Evolutionary conservation across 2,329 filamentous ascomycete species (phyloP).

Genomic region (Scedosporium dehoogii): DNA sequence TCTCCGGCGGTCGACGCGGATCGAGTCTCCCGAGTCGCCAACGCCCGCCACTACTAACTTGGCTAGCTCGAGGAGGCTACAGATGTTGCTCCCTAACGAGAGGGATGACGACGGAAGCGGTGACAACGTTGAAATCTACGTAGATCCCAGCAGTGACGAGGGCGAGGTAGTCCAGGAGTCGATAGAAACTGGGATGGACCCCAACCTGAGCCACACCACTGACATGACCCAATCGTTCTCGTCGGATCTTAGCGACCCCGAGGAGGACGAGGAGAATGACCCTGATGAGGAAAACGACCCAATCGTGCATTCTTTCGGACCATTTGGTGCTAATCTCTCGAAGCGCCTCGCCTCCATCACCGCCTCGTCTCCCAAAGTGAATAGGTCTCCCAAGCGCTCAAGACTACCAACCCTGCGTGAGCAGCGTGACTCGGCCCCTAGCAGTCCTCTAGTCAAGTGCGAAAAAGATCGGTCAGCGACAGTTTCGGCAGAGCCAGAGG

Average conservation of each 20-base stretch:
- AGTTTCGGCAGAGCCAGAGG: background rate
- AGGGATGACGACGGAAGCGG: constrained; percentile 7
- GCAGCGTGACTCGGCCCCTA: constrained; percentile 9
- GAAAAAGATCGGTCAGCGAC: constrained; percentile 9
- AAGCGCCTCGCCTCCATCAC: constrained; percentile 70
- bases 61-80: constrained; percentile 33
- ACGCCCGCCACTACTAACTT: constrained; percentile 33
- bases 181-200: background rate
- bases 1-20: constrained; percentile 43
- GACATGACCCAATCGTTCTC: constrained; percentile 39
- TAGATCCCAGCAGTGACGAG: constrained; percentile 13
- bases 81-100: constrained; percentile 42
- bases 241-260: constrained; percentile 47
- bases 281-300: constrained; percentile 93
- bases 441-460: constrained; percentile 14
- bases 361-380: constrained; percentile 51
- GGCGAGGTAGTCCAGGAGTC: background rate
- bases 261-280: constrained; percentile 56
- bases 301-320: constrained; percentile 83
- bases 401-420: constrained; percentile 13
- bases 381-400: constrained; percentile 9
- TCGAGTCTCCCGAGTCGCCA: constrained; percentile 58
- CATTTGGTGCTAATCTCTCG: constrained; percentile 79
- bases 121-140: constrained; percentile 14
- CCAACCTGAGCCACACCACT: constrained; percentile 11